These are phyloP conservation scores for Paraconiothyrium brasiliense DNA, from an alignment of 2,329 filamentous ascomycete species.

Conservation along the genomic window DNA sequence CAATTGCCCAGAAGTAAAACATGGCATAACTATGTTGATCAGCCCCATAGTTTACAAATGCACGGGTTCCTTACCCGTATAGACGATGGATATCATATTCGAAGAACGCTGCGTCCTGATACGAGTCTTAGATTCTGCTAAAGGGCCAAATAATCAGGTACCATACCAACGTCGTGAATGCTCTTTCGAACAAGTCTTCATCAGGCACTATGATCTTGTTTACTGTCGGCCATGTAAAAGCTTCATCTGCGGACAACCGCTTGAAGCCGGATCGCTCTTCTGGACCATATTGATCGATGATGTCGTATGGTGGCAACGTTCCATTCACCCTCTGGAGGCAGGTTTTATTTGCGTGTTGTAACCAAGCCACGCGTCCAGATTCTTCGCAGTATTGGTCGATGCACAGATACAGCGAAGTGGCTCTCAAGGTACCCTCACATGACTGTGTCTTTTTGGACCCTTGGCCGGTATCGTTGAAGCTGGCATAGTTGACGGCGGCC, in stretches of 20 bases:
- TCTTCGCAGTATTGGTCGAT: constrained; percentile 35
- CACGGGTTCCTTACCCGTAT: constrained; percentile 33
- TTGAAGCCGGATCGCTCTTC: constrained; percentile 28
- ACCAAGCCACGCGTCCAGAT: constrained; percentile 28
- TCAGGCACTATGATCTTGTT: constrained; percentile 35
- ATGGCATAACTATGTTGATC: constrained; percentile 34
- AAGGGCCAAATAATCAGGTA: background rate
- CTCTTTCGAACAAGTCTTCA: constrained; percentile 33
- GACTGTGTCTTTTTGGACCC: constrained; percentile 37
- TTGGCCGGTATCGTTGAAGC: constrained; percentile 44
- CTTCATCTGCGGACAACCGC: constrained; percentile 32
- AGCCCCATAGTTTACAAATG: background rate
- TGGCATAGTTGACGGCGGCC: constrained; percentile 38
- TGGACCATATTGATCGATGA: constrained; percentile 34
- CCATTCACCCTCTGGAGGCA: constrained; percentile 35
- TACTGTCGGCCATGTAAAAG: constrained; percentile 26
- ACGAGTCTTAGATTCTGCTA: constrained; percentile 2
- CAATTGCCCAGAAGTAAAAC: constrained; percentile 44
- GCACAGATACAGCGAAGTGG: constrained; percentile 43
- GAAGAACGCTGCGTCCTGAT: constrained; percentile 37
- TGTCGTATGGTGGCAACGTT: constrained; percentile 36
- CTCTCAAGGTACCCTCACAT: constrained; percentile 38
- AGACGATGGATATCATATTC: constrained; percentile 41
- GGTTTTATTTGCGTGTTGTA: constrained; percentile 29
- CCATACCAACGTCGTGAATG: constrained; percentile 41